These are phyloP conservation scores for Hyaloperonospora brassicae DNA, from an alignment of 352 stramenopile genomes.

Conservation along the genomic window DNA sequence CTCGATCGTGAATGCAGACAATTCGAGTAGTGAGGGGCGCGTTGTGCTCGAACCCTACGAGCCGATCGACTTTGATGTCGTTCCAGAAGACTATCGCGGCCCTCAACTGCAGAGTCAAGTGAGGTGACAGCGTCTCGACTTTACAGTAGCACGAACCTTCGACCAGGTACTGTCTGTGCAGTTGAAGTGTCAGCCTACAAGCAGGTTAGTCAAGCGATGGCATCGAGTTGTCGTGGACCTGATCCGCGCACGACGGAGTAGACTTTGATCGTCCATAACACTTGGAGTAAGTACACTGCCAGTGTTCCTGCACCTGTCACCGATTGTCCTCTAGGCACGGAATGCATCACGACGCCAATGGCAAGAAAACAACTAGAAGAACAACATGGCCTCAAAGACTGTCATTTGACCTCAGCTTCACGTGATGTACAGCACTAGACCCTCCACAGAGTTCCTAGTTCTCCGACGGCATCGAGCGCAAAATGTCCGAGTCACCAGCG, in stretches of 20 bases:
- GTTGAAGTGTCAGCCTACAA: too few species aligned
- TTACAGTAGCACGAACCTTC: not conserved
- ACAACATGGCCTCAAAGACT: conserved; percentile 22
- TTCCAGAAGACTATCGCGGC: conserved; percentile 39
- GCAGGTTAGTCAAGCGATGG: too few species aligned
- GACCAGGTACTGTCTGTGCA: too few species aligned
- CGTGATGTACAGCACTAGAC: not conserved
- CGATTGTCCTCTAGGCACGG: not conserved
- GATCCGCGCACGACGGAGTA: too few species aligned
- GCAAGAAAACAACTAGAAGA: not conserved
- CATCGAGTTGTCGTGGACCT: too few species aligned
- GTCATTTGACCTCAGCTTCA: conserved; percentile 9
- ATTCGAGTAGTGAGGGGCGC: conserved; percentile 13
- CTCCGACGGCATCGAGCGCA: conserved; percentile 65
- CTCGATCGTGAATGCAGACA: conserved; percentile 9
- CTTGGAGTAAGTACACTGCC: too few species aligned
- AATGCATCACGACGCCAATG: not conserved
- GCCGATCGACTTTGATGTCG: conserved; percentile 47
- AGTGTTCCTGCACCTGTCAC: too few species aligned
- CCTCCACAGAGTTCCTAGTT: conserved; percentile 26
- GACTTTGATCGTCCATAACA: too few species aligned
- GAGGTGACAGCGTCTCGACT: conserved; percentile 3
- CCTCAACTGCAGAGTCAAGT: conserved; percentile 32
- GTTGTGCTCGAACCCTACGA: conserved; percentile 43
- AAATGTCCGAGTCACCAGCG: conserved; percentile 98